Base-by-base conservation (phyloP, 169 alveolate genomes). In the Plasmodium sp. region DNA sequence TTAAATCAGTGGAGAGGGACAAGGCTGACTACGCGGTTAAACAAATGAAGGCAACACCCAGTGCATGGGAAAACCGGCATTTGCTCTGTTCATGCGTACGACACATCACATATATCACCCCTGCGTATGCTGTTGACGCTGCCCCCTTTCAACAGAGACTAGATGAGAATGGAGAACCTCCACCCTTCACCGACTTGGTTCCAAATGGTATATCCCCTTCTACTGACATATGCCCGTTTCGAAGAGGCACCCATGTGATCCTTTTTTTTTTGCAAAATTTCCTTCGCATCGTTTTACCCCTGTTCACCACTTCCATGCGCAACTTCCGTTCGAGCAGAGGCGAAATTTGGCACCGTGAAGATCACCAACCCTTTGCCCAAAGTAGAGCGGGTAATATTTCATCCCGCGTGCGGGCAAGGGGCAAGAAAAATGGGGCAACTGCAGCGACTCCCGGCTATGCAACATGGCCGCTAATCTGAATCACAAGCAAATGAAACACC, bases 151-250 rank as follows among this genome's bases (percentile, higher is more conserved):
- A 43, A 33, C 22, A 85, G 93, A 85, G 93, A 85, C 45, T 85
- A 34, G 93, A 85, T 85, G 93, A 85, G 27, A 85, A 85, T n/a
- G 93, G 75, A 14, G 86, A 74, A 7, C 86, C 93, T 54, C 93
- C 93, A 10, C 80, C 33, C 31, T 75, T 85, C 51, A 39, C 86
- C 14, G 93, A 85, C 43, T 75, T 85, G 54, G 84, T 85, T 48
- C 86, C 77, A 51, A 85, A 85, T 56, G 93, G 93, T 83, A 31
- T 2, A 22, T 36, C 34, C 22, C 31, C 39, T 34, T 2, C 4
- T 22, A 2, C 41, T 81, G 18, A 43, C 39, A 27, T 33, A 18
- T 43, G 71, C 45, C 43, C 45, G 6, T 56, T 82, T 31, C 39
- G 14, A 22, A n/a, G 39, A 18, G 51, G 18, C 18, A 7, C 79